phyloP scores from a whole-genome alignment of 2,329 filamentous ascomycete genomes.

The Ascomycota sp. region DNA sequence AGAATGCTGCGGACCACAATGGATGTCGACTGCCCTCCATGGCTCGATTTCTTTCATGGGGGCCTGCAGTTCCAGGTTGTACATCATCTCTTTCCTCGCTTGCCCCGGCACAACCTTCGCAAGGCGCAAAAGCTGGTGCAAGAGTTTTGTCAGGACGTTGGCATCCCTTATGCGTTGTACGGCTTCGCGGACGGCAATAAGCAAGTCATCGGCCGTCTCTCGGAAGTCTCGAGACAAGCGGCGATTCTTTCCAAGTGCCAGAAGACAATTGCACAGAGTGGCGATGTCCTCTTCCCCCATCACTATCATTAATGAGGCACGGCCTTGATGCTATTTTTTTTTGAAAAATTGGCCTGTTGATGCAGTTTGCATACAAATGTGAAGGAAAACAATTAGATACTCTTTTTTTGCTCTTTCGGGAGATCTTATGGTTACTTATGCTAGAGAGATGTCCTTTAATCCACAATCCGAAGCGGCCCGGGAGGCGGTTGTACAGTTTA shows the following conservation, averaged over 20 bases:
- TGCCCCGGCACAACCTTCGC: slow-evolving; percentile 71
- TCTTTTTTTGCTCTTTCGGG: too few species aligned
- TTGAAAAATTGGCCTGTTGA: too few species aligned
- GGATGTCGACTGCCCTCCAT: slow-evolving; percentile 74
- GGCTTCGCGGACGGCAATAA: slow-evolving; percentile 72
- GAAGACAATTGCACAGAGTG: slow-evolving; percentile 1
- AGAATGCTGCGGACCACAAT: slow-evolving; percentile 85
- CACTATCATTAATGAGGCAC: neutral
- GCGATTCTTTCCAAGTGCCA: slow-evolving; percentile 60
- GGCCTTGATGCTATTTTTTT: too few species aligned
- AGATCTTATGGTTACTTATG: too few species aligned
- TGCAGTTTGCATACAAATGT: too few species aligned
- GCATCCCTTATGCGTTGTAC: slow-evolving; percentile 69
- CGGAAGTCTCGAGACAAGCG: slow-evolving; percentile 63
- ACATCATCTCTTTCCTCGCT: slow-evolving; percentile 66
- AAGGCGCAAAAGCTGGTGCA: slow-evolving; percentile 53
- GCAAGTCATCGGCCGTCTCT: slow-evolving; percentile 55
- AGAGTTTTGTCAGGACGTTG: slow-evolving; percentile 64
- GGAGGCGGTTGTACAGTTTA: too few species aligned
- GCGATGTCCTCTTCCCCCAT: slow-evolving; percentile 1
- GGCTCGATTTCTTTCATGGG: slow-evolving; percentile 79
- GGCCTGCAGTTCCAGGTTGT: slow-evolving; percentile 80
- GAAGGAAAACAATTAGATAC: too few species aligned
- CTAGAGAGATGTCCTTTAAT: too few species aligned
- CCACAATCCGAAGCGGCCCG: too few species aligned